These are phyloP conservation scores for Oryza australiensis DNA, from an alignment of 176 grass and related monocot genomes.

Conservation along the genomic window DNA sequence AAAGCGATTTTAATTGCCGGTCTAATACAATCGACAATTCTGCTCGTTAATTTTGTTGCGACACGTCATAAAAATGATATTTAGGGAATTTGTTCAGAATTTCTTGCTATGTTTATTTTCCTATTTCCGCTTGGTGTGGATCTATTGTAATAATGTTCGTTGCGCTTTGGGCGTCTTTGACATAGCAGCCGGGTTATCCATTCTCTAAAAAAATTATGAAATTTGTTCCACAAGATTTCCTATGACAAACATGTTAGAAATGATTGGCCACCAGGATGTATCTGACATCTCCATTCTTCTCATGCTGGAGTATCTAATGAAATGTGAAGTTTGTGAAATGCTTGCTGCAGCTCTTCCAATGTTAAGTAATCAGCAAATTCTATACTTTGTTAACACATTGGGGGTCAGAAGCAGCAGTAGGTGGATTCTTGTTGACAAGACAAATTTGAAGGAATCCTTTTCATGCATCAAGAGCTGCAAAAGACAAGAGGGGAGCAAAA, in stretches of 20 bases:
- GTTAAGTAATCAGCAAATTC: not conserved
- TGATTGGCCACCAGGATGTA: not conserved
- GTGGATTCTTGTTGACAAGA: constrained; percentile 19
- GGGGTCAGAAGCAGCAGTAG: not conserved
- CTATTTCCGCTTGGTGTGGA: not conserved
- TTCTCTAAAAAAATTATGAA: no score
- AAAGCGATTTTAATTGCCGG: not conserved
- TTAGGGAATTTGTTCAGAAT: not conserved
- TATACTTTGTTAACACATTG: not conserved
- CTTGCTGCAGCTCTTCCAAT: constrained; percentile 21
- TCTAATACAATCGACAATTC: not conserved
- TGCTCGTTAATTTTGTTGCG: not conserved
- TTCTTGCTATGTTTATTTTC: no score
- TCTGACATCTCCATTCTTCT: not conserved
- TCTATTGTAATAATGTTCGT: not conserved
- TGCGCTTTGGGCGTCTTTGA: not conserved
- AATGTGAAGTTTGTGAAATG: not conserved
- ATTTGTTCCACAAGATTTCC: not conserved
- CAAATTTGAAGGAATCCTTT: constrained; percentile 26
- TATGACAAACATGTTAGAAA: not conserved
- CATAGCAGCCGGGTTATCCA: no score
- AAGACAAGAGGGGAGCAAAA: constrained; percentile 21
- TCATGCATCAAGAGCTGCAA: constrained; percentile 20
- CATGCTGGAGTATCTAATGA: not conserved
- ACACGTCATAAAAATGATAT: not conserved